Evolutionary conservation across 2,329 filamentous ascomycete genomes (phyloP).

Genomic region (Sphaerulina vaccinii): DNA sequence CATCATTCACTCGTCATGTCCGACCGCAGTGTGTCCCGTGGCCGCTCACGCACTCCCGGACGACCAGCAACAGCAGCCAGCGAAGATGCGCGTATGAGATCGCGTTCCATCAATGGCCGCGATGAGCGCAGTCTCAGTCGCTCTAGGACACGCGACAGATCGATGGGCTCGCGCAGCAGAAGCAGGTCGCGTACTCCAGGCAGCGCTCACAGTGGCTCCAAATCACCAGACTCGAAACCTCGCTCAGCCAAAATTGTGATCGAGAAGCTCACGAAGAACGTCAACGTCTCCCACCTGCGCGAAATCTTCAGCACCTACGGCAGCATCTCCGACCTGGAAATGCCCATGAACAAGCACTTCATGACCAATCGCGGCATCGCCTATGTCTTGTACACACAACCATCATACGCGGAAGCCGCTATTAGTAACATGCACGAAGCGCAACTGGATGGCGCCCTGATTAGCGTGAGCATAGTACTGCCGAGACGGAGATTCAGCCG

Average conservation of each 20-base stretch:
- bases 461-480: constrained; percentile 86
- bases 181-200: constrained; percentile 14
- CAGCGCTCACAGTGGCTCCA: constrained; percentile 15
- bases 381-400: constrained; percentile 79
- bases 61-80: constrained; percentile 17
- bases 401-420: constrained; percentile 78
- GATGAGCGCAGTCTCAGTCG: constrained; percentile 29
- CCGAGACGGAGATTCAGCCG: constrained; percentile 79
- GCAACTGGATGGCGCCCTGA: constrained; percentile 73
- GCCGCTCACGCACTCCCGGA: constrained; percentile 39
- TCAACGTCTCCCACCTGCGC: constrained; percentile 80
- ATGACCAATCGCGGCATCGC: constrained; percentile 89
- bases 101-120: constrained; percentile 32
- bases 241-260: constrained; percentile 73
- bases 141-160: constrained; percentile 34
- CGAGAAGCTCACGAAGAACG: constrained; percentile 92
- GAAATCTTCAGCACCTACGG: constrained; percentile 94
- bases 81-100: constrained; percentile 26
- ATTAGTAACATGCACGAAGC: constrained; percentile 93
- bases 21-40: constrained; percentile 40
- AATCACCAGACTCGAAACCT: constrained; percentile 23
- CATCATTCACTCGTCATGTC: constrained; percentile 12
- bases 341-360: constrained; percentile 84
- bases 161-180: constrained; percentile 30
- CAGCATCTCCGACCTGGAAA: constrained; percentile 78